A percentile compares a stretch with the other conserved stretches of the same genome.
These are phyloP conservation scores for Termitomyces sp. DNA, from an alignment of 1,284 basidiomycete genomes.

Conservation along the genomic window DNA sequence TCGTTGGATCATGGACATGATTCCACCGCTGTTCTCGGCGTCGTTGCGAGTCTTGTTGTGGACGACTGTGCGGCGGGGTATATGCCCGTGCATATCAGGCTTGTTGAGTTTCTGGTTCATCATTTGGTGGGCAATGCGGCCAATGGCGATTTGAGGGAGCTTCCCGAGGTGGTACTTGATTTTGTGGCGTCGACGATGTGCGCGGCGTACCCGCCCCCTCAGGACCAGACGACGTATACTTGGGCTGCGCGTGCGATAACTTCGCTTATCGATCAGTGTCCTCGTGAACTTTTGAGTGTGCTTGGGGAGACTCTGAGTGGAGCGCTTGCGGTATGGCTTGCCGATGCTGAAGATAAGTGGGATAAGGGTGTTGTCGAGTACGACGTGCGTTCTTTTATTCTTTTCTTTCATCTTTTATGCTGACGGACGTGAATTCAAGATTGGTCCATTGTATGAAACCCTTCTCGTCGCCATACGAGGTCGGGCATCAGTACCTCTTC, in stretches of 20 bases:
- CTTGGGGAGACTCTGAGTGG: conserved; percentile 45
- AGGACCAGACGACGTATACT: conserved; percentile 45
- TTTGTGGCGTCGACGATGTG: conserved; percentile 55
- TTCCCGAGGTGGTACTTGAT: conserved; percentile 47
- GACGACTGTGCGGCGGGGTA: conserved; percentile 2
- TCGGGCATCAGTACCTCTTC: conserved; percentile 33
- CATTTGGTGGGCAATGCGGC: conserved; percentile 5
- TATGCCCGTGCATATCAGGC: conserved; percentile 9
- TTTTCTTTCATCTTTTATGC: background rate
- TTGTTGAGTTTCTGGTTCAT: conserved; percentile 15
- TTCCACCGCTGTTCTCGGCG: conserved; percentile 45
- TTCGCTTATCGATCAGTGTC: conserved; percentile 49
- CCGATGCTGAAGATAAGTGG: conserved; percentile 51
- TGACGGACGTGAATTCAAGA: conserved; percentile 28
- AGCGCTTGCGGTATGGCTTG: conserved; percentile 58
- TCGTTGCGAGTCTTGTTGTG: conserved; percentile 34
- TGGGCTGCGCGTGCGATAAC: conserved; percentile 60
- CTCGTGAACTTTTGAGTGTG: conserved; percentile 39
- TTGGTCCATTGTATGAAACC: conserved; percentile 57
- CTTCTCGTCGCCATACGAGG: conserved; percentile 44
- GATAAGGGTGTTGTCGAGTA: conserved; percentile 48
- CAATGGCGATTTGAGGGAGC: conserved; percentile 21
- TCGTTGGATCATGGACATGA: conserved; percentile 59
- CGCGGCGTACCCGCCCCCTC: conserved; percentile 59
- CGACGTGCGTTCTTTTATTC: conserved; percentile 41